Base-by-base conservation (phyloP, 768 basidiomycete genomes). In the Amanita pseudoporphyria region DNA sequence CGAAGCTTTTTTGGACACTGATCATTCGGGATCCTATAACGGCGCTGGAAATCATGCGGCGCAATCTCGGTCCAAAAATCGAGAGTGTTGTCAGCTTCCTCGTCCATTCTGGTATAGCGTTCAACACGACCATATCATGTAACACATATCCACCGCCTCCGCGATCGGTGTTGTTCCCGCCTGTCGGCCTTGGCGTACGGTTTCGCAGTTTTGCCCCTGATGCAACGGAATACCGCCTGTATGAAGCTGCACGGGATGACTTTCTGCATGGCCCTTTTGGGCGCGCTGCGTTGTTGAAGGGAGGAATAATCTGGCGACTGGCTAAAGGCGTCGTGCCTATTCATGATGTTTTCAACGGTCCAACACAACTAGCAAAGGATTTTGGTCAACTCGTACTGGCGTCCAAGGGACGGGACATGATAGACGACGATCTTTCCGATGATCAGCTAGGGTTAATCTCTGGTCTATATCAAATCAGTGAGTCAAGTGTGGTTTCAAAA, bases 281-380 rank as follows among this genome's bases (percentile, higher is more conserved):
- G 2, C 41, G 43, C 3, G 31, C 49, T 19, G 49, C 49, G 9
- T 24, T 51, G 41, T n/a, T 43, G 26, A 32, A 26, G 31, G 48
- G 48, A 9, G 39, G 48, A 18, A 41, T 49, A 22, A 42, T 51
- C 32, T 51, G 49, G 49, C 41, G 49, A n/a, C 41, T 51, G 31
- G 26, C 41, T 12, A 42, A 45, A 21, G 41, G 22, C 3, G 28
- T 35, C 13, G 49, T 51, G n/a, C n/a, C 41, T 14, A 45, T 51
- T 18, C 1, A 41, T 21, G 41, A 26, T 7, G 32, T 51, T 14
- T 38, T 51, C 31, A 16, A 44, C 6, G 43, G 41, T 5, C 41
- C 49, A 41, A 42, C 31, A 10, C 30, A 22, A 31, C 22, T 43
- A 21, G 43, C 43, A 3, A 42, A 22, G 6, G 43, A 42, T 10